These are phyloP conservation scores for Turnera subulata DNA, from an alignment of 345 rosid genomes.

Conservation along the genomic window DNA sequence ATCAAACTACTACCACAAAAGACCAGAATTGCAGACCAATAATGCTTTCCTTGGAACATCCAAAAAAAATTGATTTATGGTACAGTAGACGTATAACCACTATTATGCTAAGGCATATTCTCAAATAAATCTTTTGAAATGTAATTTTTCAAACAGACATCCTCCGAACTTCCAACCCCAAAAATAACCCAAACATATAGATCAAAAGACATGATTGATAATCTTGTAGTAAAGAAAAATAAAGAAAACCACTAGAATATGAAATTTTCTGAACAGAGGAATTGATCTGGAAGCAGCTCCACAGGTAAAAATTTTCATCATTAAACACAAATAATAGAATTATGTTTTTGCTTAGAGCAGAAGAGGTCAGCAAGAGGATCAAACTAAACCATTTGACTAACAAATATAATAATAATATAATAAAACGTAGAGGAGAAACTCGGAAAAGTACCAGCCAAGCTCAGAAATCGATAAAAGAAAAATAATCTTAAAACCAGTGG, in stretches of 20 bases:
- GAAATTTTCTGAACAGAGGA: neutral
- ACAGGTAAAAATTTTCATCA: no score
- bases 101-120: neutral
- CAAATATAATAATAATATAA: neutral
- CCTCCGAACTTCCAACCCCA: neutral
- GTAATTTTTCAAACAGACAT: no score
- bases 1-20: neutral
- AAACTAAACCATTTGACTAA: neutral
- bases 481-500: neutral
- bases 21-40: neutral
- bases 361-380: neutral
- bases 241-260: neutral
- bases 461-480: constrained; percentile 5
- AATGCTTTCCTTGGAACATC: neutral
- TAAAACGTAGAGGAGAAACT: neutral
- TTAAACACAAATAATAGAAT: neutral
- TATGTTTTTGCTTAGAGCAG: neutral
- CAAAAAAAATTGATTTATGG: constrained; percentile 1
- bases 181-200: neutral
- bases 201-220: neutral
- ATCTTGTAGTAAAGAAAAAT: neutral
- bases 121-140: no score
- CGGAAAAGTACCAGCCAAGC: neutral
- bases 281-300: no score
- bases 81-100: neutral